Evolutionary conservation across 371 early-diverging fungal species (phyloP).

Genomic region (Saksenaea oblongispora): DNA sequence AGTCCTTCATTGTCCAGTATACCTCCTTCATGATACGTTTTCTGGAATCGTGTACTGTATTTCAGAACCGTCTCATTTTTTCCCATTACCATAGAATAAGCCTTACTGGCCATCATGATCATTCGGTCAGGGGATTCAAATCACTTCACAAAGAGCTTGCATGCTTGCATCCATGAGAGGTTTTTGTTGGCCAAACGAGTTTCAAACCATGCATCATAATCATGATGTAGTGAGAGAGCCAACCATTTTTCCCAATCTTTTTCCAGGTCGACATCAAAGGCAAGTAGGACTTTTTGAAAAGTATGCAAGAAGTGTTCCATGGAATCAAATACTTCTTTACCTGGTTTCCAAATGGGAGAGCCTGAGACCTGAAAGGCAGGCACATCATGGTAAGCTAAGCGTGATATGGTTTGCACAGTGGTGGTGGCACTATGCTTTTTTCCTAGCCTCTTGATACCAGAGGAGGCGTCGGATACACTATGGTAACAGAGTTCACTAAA

Average conservation of each 20-base stretch:
- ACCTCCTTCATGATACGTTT: background rate
- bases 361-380: background rate
- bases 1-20: background rate
- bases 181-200: background rate
- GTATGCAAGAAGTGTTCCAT: background rate
- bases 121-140: background rate
- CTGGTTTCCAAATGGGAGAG: background rate
- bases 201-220: conserved; percentile 1
- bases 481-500: too few species aligned
- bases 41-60: background rate
- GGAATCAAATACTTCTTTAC: background rate
- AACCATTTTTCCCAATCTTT: background rate
- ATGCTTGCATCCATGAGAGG: background rate
- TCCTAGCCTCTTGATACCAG: too few species aligned
- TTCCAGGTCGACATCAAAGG: background rate
- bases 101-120: background rate
- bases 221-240: background rate
- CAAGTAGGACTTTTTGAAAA: background rate
- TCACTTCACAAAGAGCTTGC: background rate
- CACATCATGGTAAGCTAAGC: background rate
- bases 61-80: background rate
- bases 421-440: background rate
- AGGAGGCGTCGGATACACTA: too few species aligned
- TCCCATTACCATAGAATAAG: background rate
- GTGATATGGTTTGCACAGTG: background rate